Evolutionary conservation across 495 filamentous ascomycete species (phyloP).

Genomic region (Aspergillus leporis): DNA sequence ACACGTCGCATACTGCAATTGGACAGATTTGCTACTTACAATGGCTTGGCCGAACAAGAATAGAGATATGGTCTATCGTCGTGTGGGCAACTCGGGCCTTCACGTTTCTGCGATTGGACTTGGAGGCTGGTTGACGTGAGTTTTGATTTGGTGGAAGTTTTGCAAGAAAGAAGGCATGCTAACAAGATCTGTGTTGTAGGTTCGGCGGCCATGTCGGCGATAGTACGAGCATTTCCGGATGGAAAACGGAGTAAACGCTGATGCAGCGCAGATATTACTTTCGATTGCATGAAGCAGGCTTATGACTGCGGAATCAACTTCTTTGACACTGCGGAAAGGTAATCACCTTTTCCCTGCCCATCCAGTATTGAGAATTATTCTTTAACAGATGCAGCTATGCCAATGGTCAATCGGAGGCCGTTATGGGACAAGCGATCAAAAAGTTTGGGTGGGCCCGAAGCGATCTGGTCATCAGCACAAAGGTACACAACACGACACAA

Average conservation of each 20-base stretch:
- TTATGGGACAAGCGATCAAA: constrained; percentile 72
- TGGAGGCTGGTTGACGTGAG: constrained; percentile 57
- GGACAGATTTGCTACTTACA: neutral
- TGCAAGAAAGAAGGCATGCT: neutral
- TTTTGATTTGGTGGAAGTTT: neutral
- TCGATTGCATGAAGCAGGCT: constrained; percentile 71
- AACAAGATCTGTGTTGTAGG: constrained; percentile 5
- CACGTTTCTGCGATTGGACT: constrained; percentile 69
- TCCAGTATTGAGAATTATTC: constrained; percentile 19
- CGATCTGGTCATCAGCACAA: constrained; percentile 84
- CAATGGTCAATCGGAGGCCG: constrained; percentile 67
- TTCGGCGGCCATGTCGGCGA: constrained; percentile 28
- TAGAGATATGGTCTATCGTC: constrained; percentile 64
- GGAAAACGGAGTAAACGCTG: neutral
- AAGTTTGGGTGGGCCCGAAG: constrained; percentile 67
- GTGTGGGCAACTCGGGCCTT: constrained; percentile 66
- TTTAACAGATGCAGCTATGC: constrained; percentile 56
- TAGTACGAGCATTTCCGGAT: constrained; percentile 9
- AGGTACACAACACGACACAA: constrained; percentile 43
- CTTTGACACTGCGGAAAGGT: constrained; percentile 57
- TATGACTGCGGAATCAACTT: constrained; percentile 78
- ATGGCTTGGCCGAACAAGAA: constrained; percentile 34
- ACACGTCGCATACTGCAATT: neutral
- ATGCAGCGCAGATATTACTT: constrained; percentile 54
- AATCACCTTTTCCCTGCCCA: constrained; percentile 21